Evolutionary conservation across 2,329 filamentous ascomycete genomes (phyloP).

Genomic region (Aspergillus brasiliensis): DNA sequence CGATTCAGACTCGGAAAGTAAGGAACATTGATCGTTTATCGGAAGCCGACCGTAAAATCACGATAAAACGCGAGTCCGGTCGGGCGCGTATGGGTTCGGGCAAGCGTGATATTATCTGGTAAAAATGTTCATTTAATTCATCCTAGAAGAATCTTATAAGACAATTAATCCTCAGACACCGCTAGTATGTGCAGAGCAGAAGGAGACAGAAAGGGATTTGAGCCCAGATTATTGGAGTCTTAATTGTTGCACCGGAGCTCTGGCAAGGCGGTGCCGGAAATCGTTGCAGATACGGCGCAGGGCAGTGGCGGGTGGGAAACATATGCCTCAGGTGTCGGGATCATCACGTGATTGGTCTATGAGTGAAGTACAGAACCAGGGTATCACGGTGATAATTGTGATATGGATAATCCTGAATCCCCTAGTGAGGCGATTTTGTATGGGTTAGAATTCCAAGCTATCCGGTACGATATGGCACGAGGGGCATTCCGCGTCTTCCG

Average conservation of each 20-base stretch:
- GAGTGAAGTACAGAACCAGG: neutral
- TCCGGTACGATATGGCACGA: neutral
- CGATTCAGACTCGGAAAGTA: neutral
- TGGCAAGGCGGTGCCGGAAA: conserved; percentile 2
- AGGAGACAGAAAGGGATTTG: neutral
- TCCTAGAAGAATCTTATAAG: neutral
- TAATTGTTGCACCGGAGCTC: neutral
- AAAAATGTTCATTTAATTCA: neutral
- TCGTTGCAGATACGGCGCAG: neutral
- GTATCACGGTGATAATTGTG: neutral
- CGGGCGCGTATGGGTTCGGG: neutral
- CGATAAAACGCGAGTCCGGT: neutral
- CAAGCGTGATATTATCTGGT: neutral
- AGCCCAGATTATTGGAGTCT: neutral
- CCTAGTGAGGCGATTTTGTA: too few relatives aligned
- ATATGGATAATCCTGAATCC: too few relatives aligned
- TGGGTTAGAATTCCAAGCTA: too few relatives aligned
- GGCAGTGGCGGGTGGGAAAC: neutral
- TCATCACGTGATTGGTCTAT: neutral
- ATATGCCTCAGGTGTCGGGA: neutral
- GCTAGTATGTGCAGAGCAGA: neutral
- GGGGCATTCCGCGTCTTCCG: neutral
- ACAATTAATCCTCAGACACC: neutral
- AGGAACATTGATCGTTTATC: neutral
- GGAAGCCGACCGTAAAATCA: conserved; percentile 8